Base-by-base conservation (phyloP, 1,284 basidiomycete genomes). In the Pseudomicrostroma phylloplanum region DNA sequence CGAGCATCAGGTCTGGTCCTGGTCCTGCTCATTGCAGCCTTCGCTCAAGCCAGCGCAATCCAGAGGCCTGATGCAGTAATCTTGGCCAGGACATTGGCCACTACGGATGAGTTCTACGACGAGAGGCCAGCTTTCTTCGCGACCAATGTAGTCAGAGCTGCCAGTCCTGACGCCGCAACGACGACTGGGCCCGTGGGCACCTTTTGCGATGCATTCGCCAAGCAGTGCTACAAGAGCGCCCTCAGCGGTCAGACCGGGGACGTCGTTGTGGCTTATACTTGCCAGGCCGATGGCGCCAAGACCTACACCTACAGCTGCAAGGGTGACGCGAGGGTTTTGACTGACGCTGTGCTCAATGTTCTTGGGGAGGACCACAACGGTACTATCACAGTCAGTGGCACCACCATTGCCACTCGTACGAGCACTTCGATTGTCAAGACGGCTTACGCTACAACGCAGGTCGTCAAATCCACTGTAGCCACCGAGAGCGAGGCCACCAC, bases 161-260 rank as follows among this genome's bases (percentile, higher is more conserved):
- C 30, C 9, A 36, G 4, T 9, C 9, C 30, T 36, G 30, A 3
- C 30, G 30, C 30, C 9, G 30, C 30, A 36, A 36, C 30, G 30
- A 36, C 30, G 30, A 36, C 30, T 36, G 3, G 4, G 30, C 30
- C 30, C 30, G 30, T 36, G 30, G 9, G 30, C 30, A 36, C 30
- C 30, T 58, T 71, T 70, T 19, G 57, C 21, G 13, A 19, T 12
- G 17, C 43, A 7, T 59, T 59, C 42, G 23, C 17, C 15, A 13
- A 12, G 15, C n/a, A 48, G 15, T 59, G 57, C 42, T 59, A 59
- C 53, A 13, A 55, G 15, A 25, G 12, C 12, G 25, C 57, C 7
- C 36, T 68, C 68, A 12, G 66, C 72, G 11, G 71, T 67, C 17
- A 17, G 17, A 21, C 60, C 71, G 59, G 59, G n/a, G 11, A 60